Evolutionary conservation across 2,329 filamentous ascomycete species (phyloP).

Genomic region (Periglandula ipomoeae): DNA sequence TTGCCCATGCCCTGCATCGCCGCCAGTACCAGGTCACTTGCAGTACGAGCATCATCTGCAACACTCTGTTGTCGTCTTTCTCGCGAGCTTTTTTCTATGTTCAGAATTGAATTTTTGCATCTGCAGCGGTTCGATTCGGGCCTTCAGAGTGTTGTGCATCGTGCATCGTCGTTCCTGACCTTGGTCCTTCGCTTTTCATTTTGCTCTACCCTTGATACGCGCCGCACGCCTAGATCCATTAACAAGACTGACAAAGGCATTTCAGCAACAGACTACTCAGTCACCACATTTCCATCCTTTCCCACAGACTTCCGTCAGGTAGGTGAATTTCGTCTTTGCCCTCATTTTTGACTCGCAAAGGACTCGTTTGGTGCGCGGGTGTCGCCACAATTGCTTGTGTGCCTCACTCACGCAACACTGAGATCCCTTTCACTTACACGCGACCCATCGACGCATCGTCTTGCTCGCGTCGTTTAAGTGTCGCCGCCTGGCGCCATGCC

Average conservation of each 20-base stretch:
- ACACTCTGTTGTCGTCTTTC: background rate
- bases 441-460: background rate
- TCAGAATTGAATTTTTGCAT: slow-evolving; percentile 13
- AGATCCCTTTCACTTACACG: slow-evolving; percentile 5
- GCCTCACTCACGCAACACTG: slow-evolving; percentile 11
- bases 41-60: slow-evolving; percentile 6
- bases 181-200: background rate
- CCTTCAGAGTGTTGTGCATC: slow-evolving; percentile 9
- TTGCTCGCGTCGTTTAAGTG: background rate
- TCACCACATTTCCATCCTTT: slow-evolving; percentile 15
- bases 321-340: slow-evolving; percentile 1
- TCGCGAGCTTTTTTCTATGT: slow-evolving; percentile 7
- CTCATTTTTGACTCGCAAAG: background rate
- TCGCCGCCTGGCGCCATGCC: background rate
- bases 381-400: slow-evolving; percentile 17
- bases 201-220: slow-evolving; percentile 3
- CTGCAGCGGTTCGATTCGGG: slow-evolving; percentile 8
- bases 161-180: slow-evolving; percentile 9
- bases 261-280: slow-evolving; percentile 10
- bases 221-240: slow-evolving; percentile 3
- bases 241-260: slow-evolving; percentile 9
- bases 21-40: slow-evolving; percentile 26
- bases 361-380: slow-evolving; percentile 7
- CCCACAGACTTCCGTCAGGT: slow-evolving; percentile 3
- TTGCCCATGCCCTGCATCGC: slow-evolving; percentile 20